A percentile compares a stretch with the other conserved stretches of the same genome.
These are phyloP conservation scores for Posidonia australis DNA, from an alignment of 106 monocot genomes.

Conservation along the genomic window DNA sequence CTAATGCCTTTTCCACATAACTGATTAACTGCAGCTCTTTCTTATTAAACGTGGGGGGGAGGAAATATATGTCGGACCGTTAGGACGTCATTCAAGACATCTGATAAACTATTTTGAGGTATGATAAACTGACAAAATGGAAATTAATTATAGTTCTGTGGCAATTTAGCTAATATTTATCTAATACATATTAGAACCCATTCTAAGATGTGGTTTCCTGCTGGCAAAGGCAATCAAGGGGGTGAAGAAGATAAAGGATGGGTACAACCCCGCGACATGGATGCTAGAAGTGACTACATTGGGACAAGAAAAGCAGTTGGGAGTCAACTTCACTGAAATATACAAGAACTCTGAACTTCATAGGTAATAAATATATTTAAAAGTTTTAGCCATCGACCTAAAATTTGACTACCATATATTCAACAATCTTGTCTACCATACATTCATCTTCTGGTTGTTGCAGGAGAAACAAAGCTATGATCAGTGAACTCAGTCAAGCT, in stretches of 20 bases:
- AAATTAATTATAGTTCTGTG: too few relatives aligned
- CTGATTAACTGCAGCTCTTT: slow-evolving; percentile 68
- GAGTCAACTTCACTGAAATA: slow-evolving; percentile 63
- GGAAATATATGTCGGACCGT: slow-evolving; percentile 71
- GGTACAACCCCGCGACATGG: slow-evolving; percentile 93
- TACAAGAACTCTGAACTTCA: slow-evolving; percentile 4
- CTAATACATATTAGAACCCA: too few relatives aligned
- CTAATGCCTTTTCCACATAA: too few relatives aligned
- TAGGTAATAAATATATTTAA: too few relatives aligned
- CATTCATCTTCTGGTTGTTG: neutral
- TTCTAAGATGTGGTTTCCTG: too few relatives aligned
- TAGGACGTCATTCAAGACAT: slow-evolving; percentile 52
- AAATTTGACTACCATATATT: too few relatives aligned
- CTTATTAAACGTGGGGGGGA: slow-evolving; percentile 77
- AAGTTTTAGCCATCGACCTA: too few relatives aligned
- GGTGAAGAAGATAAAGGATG: slow-evolving; percentile 58
- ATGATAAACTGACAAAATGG: slow-evolving; percentile 10
- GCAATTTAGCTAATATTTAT: neutral
- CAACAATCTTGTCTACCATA: too few relatives aligned
- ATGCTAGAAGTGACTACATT: slow-evolving; percentile 69
- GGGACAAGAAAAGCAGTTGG: slow-evolving; percentile 37
- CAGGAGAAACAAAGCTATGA: slow-evolving; percentile 58
- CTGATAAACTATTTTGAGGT: slow-evolving; percentile 94
- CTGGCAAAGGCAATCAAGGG: slow-evolving; percentile 69
- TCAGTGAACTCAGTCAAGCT: slow-evolving; percentile 48